Conservation (phyloP, 148 eudicot species). For the Bassia scoparia region DNA sequence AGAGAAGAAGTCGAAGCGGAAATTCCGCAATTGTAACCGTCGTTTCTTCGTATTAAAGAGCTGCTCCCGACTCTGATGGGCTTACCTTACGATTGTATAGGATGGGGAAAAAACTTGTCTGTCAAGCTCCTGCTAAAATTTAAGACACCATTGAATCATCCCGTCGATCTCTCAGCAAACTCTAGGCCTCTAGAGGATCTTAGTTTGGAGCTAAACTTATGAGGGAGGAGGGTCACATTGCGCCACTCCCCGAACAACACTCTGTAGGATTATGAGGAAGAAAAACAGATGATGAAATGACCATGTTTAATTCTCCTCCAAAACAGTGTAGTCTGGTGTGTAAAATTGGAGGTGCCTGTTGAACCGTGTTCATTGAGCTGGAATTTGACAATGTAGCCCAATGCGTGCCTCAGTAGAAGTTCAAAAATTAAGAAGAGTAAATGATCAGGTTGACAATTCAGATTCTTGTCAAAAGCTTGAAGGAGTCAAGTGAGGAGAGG, state of each 20-base stretch:
- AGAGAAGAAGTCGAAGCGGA: slow-evolving; percentile 52
- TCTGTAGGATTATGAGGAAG: slow-evolving; percentile 27
- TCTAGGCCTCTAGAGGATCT: slow-evolving; percentile 35
- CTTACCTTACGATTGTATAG: slow-evolving; percentile 35
- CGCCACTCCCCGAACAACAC: slow-evolving; percentile 34
- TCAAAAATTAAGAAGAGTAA: too few relatives aligned
- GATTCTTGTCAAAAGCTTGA: too few relatives aligned
- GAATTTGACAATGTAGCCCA: slow-evolving; percentile 60
- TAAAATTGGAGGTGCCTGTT: slow-evolving; percentile 32
- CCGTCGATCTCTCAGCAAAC: neutral
- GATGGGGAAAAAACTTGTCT: slow-evolving; percentile 31
- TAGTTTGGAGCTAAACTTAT: slow-evolving; percentile 48
- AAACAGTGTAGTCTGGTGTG: slow-evolving; percentile 12
- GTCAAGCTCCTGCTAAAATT: slow-evolving; percentile 23
- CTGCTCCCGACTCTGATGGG: slow-evolving; percentile 60
- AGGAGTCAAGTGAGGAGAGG: too few relatives aligned
- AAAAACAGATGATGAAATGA: neutral
- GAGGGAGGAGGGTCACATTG: slow-evolving; percentile 36
- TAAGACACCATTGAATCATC: neutral
- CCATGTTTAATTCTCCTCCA: neutral
- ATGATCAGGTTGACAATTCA: too few relatives aligned
- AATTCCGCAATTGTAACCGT: slow-evolving; percentile 50
- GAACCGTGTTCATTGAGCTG: slow-evolving; percentile 43
- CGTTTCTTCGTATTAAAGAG: slow-evolving; percentile 55
- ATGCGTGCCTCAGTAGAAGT: slow-evolving; percentile 40